phyloP scores from a whole-genome alignment of 2,329 filamentous ascomycete species.

The Claviceps arundinis region DNA sequence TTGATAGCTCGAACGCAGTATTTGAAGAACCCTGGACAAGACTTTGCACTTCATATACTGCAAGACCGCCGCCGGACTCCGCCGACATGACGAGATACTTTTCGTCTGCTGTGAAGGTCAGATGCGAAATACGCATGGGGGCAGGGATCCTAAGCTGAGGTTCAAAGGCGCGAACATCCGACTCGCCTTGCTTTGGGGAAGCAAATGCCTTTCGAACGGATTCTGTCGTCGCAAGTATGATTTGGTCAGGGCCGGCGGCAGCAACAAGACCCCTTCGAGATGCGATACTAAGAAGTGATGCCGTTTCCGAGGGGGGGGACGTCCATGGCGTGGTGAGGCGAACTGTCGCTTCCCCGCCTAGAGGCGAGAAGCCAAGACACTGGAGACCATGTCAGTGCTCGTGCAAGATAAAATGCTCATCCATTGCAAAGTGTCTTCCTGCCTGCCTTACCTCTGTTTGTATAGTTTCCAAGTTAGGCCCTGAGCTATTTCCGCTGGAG shows the following conservation, averaged over 20 bases:
- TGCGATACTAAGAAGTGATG: constrained; percentile 75
- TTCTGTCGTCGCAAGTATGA: constrained; percentile 66
- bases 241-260: constrained; percentile 68
- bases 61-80: constrained; percentile 67
- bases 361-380: constrained; percentile 69
- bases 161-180: constrained; percentile 55
- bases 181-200: constrained; percentile 42
- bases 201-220: constrained; percentile 65
- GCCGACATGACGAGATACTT: constrained; percentile 71
- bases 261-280: constrained; percentile 70
- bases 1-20: constrained; percentile 61
- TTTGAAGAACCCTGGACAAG: constrained; percentile 54
- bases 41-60: constrained; percentile 64
- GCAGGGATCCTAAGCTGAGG: constrained; percentile 63
- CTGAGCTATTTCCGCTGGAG: constrained; percentile 30
- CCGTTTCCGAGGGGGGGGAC: constrained; percentile 57
- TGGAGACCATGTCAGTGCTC: constrained; percentile 12
- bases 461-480: constrained; percentile 61
- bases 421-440: neutral
- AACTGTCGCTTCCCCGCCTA: constrained; percentile 71
- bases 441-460: constrained; percentile 56
- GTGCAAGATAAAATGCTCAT: neutral
- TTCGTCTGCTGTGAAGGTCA: constrained; percentile 86
- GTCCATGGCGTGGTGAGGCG: constrained; percentile 72
- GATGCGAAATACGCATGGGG: constrained; percentile 67